Evolutionary conservation across 192 early-diverging fungal genomes (phyloP), one percentile per base, ranked within the genome.

Genomic region (Dissophora globulifera): DNA sequence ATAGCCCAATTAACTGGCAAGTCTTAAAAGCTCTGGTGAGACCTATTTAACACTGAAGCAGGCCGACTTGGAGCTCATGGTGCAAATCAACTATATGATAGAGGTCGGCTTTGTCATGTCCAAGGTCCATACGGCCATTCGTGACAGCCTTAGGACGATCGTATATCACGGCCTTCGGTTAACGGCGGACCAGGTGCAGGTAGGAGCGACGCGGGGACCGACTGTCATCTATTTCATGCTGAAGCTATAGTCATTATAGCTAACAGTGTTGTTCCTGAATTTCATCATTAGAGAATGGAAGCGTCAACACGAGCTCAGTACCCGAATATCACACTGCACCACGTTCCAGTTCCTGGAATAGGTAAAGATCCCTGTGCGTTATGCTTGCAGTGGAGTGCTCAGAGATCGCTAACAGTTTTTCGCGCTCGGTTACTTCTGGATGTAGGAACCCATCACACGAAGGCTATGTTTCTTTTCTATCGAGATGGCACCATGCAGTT

Each of bases 381-480:
- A n/a, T n/a, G n/a, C n/a, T n/a, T n/a, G n/a, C n/a, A n/a, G n/a
- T n/a, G n/a, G n/a, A n/a, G n/a, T n/a, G n/a, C n/a, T n/a, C n/a
- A n/a, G n/a, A n/a, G n/a, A n/a, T n/a, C n/a, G n/a, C n/a, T n/a
- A n/a, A n/a, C n/a, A n/a, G n/a, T n/a, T n/a, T n/a, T n/a, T n/a
- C n/a, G n/a, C n/a, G n/a, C 2, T 26, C 12, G n/a, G 47, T 12
- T 3, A 23, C 11, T 66, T 57, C 25, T 6, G 33, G 17, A 13
- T 25, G 38, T 58, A 84, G 87, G 86, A 8, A 86, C 87, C 7
- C 87, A 90, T 68, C 88, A 90, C 57, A 82, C 89, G 20, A 90
- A 90, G 38, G 74, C 87, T 11, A 89, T 90, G 86, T 29, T 89
- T 15, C 30, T 90, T 5, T 82, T 88, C 41, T 87, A 85, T 61